phyloP scores from a whole-genome alignment of 1,284 basidiomycete genomes.

The Puccinia coronata region DNA sequence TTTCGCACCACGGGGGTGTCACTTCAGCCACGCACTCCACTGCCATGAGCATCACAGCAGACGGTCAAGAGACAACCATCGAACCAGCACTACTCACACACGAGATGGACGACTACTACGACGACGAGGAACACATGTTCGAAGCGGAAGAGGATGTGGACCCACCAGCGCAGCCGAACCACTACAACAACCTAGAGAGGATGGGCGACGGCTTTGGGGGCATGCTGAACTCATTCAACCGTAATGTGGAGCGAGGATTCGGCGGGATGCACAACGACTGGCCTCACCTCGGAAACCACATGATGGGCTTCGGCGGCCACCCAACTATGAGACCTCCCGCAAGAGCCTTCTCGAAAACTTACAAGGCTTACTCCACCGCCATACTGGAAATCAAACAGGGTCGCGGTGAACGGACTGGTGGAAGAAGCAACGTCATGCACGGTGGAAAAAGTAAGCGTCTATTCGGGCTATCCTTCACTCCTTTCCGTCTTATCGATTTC shows the following conservation, averaged over 20 bases:
- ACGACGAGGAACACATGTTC: constrained; percentile 40
- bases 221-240: constrained; percentile 38
- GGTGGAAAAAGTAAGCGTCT: constrained; percentile 83
- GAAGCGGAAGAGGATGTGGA: constrained; percentile 23
- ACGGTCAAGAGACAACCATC: too few relatives aligned
- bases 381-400: constrained; percentile 56
- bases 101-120: constrained; percentile 44
- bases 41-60: too few relatives aligned
- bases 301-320: constrained; percentile 51
- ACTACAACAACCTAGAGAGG: background rate
- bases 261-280: constrained; percentile 24
- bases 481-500: background rate
- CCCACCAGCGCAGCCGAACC: background rate
- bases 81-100: too few relatives aligned
- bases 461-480: background rate
- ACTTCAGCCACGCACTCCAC: too few relatives aligned
- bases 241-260: constrained; percentile 18
- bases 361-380: constrained; percentile 63
- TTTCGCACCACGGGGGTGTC: too few relatives aligned
- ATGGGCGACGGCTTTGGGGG: constrained; percentile 30
- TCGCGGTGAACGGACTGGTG: constrained; percentile 75
- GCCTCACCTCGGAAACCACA: constrained; percentile 20
- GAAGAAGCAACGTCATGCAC: constrained; percentile 80
- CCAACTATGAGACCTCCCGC: constrained; percentile 62
- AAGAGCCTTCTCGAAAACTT: constrained; percentile 73